A percentile compares a stretch with the other conserved stretches of the same genome.
Evolutionary conservation across 768 basidiomycete species (phyloP).

Genomic region (Serendipita sp.): DNA sequence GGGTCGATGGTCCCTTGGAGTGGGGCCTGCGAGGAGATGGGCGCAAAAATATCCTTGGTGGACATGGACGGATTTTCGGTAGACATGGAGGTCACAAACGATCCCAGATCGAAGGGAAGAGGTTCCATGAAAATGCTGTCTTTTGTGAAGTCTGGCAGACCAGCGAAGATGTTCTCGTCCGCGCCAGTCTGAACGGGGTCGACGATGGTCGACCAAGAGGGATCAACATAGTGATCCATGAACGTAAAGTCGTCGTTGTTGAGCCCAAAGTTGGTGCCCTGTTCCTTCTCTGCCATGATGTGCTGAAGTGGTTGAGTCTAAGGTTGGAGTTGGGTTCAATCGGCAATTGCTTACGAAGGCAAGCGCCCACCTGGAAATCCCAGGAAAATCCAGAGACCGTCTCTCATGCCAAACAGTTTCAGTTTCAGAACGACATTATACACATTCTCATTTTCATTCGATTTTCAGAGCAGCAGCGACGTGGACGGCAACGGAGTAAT

Average conservation of each 20-base stretch:
- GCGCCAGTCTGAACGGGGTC: not conserved
- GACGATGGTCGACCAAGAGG: not conserved
- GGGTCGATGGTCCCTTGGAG: not conserved
- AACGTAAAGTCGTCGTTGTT: constrained; percentile 5
- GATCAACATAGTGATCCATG: constrained; percentile 6
- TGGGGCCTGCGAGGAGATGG: not conserved
- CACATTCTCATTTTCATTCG: not conserved
- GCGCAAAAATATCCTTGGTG: not conserved
- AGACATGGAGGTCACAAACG: not conserved
- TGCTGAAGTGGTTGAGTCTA: not conserved
- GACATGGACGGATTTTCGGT: constrained; percentile 1
- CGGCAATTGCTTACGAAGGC: not conserved
- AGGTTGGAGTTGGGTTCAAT: not conserved
- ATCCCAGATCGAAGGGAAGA: constrained; percentile 6
- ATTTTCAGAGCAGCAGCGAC: not conserved
- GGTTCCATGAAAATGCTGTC: not conserved
- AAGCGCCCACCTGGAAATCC: no score
- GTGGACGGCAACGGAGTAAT: not conserved
- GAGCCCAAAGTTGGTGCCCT: not conserved
- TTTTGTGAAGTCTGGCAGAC: constrained; percentile 1
- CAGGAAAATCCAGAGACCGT: no score
- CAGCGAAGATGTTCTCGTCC: constrained; percentile 1
- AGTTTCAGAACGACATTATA: no score
- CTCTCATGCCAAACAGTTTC: no score
- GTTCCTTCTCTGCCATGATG: constrained; percentile 3